Evolutionary conservation across 208 protist species (phyloP).

Genomic region (Crithidia thermophila): DNA sequence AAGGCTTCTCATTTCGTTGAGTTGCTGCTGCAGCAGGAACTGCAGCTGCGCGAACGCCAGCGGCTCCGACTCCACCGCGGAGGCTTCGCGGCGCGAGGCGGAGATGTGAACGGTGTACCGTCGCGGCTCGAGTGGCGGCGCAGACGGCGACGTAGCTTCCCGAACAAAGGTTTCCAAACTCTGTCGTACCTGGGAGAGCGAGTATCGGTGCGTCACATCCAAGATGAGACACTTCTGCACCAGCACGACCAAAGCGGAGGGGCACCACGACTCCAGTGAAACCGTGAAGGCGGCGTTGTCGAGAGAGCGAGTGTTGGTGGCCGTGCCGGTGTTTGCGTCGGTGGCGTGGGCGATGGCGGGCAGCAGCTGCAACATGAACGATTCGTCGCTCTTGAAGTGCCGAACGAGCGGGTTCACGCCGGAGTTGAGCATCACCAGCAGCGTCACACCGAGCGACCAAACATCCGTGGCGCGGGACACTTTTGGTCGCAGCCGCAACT

Average conservation of each 20-base stretch:
- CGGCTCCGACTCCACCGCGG: too few species aligned
- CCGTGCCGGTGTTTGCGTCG: not conserved
- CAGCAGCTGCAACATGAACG: not conserved
- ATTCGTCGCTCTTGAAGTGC: not conserved
- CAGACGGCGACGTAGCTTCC: not conserved
- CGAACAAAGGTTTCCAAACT: not conserved
- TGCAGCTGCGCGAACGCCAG: too few species aligned
- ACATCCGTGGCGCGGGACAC: not conserved
- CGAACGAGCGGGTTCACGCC: not conserved
- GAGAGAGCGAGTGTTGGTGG: not conserved
- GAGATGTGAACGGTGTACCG: not conserved
- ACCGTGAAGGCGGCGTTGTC: not conserved
- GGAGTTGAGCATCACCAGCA: not conserved
- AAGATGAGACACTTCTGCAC: not conserved
- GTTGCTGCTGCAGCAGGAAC: too few species aligned
- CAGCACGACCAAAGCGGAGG: not conserved
- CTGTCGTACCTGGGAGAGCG: not conserved
- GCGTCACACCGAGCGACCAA: not conserved
- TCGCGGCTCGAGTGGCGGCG: not conserved
- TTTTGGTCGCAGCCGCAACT: not conserved
- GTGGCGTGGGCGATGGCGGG: not conserved
- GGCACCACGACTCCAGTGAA: not conserved
- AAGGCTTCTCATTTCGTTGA: too few species aligned
- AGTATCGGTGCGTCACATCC: not conserved
- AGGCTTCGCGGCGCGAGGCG: too few species aligned